Evolutionary conservation across 441 rosid species (phyloP), one percentile per base, ranked within the genome.

Genomic region (Arabidopsis lyrata): DNA sequence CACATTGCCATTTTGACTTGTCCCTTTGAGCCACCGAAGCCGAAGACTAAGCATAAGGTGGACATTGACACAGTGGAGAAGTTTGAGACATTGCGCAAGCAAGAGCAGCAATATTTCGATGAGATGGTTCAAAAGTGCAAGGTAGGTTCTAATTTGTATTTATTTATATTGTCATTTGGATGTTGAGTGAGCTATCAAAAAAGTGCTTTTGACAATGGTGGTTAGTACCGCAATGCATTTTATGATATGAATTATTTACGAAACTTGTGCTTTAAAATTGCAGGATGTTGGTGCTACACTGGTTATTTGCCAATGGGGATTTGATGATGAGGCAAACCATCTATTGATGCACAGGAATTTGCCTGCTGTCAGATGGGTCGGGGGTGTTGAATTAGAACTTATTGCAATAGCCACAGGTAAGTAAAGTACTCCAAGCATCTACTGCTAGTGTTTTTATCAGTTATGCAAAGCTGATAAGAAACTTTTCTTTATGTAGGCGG

Each of bases 291-390:
- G 99, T 74, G 91, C 98, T 59, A 90, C 99, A 13, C 70, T 96
- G 82, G 99, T 96, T 58, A 93, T 96, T 81, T 96, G 98, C 78
- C 98, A 96, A 57, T 96, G 99, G 99, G 98, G 99, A 52, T 96
- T 93, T 24, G 98, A 93, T 74, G 98, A 96, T 74, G 99, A 96
- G 77, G 99, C 99, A 71, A 96, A 96, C 78, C 98, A 93, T 87
- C 80, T 96, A 54, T 77, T 96, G 71, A 89, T 93, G 97, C 92
- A 96, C 81, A 82, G 97, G 83, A 84, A 93, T 79, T 81, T 96
- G 79, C 99, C 99, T 73, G 99, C 98, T 24, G 98, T 93, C 34
- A 88, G 98, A 72, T 96, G 99, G 98, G 98, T 96, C 32, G 99
- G 98, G 65, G 97, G 97, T 74, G 98, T 96, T 61, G 99, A 96